Base-by-base conservation (phyloP, 75 land plant species). In the Pinus albicaulis region DNA sequence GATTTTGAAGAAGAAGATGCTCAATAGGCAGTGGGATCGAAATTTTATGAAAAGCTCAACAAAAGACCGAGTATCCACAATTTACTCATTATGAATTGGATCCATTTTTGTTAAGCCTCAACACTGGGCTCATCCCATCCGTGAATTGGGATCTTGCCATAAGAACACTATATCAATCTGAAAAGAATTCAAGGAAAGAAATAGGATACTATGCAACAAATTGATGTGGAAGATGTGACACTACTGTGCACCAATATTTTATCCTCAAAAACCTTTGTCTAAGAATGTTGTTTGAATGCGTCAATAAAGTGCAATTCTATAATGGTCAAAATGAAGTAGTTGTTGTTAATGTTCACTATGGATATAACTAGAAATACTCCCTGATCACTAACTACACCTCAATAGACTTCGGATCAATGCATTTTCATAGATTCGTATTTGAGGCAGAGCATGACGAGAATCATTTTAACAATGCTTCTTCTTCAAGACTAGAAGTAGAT, bases 321-420 rank as follows among this genome's bases (percentile, higher is more conserved):
- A 73, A 75, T 57, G 86, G 90, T 19, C 79, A 79, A 57, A 80
- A 69, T 78, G 81, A 79, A n/a, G 57, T 84, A 16, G 64, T 91
- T 20, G 85, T 92, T 13, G 93, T 96, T 11, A 88, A 88, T 76
- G 90, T 87, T 75, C 91, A 88, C 65, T 76, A 81, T 16, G 99
- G 96, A 16, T 93, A 88, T 87, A 96, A 96, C 80, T 96, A 96
- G 76, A 96, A 96, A 75, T 96, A 96, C 77, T 96, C 99, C 6
- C 63, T 96, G 64, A 84, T 96, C 20, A 89, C 93, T 88, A 93
- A 96, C 74, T 77, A 80, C 53, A 83, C 94, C 19, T 93, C 99
- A 3, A 41, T 93, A 58, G 87, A 96, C 31, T 96, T 93, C 76
- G 82, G 94, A 11, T 80, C 98, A 34, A 85, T 87, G 80, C 91